Evolutionary conservation across 1,284 basidiomycete genomes (phyloP), one percentile per base, ranked within the genome.

Genomic region (Pterula multifida): DNA sequence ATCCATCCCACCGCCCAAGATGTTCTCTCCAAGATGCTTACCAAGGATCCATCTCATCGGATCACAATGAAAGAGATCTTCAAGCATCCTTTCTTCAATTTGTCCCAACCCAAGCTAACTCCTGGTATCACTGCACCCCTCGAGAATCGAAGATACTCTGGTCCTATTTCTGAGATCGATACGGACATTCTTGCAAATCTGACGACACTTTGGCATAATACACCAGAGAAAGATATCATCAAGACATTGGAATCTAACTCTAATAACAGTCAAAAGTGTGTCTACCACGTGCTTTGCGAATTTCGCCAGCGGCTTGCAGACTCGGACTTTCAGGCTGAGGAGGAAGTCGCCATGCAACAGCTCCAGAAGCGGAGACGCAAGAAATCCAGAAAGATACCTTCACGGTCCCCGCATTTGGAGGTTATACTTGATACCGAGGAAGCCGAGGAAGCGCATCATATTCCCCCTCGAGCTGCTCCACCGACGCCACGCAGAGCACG

Each of bases 11-110:
- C 75, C 2, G 94, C 93, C 3, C 78, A 86, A 63, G 82, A 97
- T 61, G 72, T 98, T 46, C 83, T 99, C 53, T 67, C 69, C 32
- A 75, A 79, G 54, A 98, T 98, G 96, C 78, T 99, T 49, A 78
- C 85, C 53, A 85, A 83, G 55, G 85, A 98, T 57, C 85, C 84
- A 12, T 72, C 76, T 53, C 77, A 78, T 60, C 79, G 96, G 28
- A 95, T 98, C 58, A 89, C 85, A 54, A 93, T 98, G 76, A 65
- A 78, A 15, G 84, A 93, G 52, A 93, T 99, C 57, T 72, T 90
- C 58, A 60, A 62, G 2, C 95, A 98, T 62, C 90, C 92, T 1
- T 98, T 96, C 78, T 96, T 92, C 67, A 76, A 75, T 4, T 82
- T 82, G 23, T 71, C 77, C 45, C 63, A 74, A 45, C 76, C 76